These are phyloP conservation scores for Glycyrrhiza uralensis DNA, from an alignment of 306 rosid species.

Conservation along the genomic window DNA sequence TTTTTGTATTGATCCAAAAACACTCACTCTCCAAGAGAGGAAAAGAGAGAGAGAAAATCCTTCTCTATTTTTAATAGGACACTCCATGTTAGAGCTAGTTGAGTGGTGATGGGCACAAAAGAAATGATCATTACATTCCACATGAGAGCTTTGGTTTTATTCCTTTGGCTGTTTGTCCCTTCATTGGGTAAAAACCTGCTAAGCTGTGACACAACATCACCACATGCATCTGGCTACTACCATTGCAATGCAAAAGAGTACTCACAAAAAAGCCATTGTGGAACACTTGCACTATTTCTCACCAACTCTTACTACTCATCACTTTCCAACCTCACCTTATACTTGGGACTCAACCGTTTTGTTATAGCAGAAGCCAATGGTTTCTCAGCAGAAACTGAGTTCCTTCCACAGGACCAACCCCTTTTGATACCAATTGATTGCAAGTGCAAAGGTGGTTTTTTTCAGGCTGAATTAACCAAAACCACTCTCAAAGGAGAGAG, in stretches of 20 bases:
- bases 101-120: constrained; percentile 43
- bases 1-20: constrained; percentile 64
- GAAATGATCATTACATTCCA: constrained; percentile 40
- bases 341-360: constrained; percentile 58
- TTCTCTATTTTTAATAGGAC: constrained; percentile 36
- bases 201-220: constrained; percentile 47
- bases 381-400: constrained; percentile 63
- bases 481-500: constrained; percentile 61
- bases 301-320: constrained; percentile 67
- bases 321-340: constrained; percentile 64
- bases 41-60: constrained; percentile 25
- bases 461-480: constrained; percentile 50
- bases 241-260: constrained; percentile 44
- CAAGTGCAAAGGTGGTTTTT: constrained; percentile 54
- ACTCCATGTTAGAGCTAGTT: constrained; percentile 32
- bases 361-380: constrained; percentile 59
- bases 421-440: constrained; percentile 76
- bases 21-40: constrained; percentile 43
- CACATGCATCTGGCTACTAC: constrained; percentile 51
- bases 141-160: constrained; percentile 44
- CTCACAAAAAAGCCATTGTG: constrained; percentile 47
- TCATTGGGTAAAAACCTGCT: constrained; percentile 41
- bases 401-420: constrained; percentile 52
- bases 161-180: constrained; percentile 45
- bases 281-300: constrained; percentile 62